Conservation (phyloP, 2,329 filamentous ascomycete genomes). For the Trichoderma cornu-damae region DNA sequence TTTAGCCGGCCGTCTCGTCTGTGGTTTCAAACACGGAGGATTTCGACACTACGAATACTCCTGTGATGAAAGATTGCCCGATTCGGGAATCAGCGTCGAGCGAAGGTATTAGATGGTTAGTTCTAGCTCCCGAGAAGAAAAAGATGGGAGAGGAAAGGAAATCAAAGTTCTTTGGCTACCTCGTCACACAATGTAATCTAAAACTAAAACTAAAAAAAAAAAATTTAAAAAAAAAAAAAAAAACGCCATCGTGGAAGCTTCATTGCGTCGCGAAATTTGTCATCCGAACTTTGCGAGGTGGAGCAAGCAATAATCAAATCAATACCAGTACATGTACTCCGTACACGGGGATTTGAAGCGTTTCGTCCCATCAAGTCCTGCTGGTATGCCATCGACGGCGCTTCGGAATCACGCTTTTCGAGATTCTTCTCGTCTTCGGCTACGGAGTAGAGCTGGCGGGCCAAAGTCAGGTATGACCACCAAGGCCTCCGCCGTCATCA, state of each 20-base stretch:
- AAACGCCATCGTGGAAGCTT: background rate
- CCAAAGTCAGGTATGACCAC: conserved; percentile 10
- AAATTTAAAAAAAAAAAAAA: too few species aligned
- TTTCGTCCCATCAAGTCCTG: background rate
- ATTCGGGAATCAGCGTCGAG: background rate
- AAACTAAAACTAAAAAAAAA: too few species aligned
- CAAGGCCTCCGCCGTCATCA: background rate
- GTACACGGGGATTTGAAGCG: background rate
- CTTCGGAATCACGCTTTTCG: background rate
- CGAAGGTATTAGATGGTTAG: background rate
- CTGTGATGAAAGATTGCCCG: background rate
- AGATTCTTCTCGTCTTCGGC: conserved; percentile 3
- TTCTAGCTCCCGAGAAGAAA: background rate
- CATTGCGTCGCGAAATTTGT: background rate
- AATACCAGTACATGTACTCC: background rate
- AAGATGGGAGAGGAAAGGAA: background rate
- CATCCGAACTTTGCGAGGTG: background rate
- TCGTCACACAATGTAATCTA: background rate
- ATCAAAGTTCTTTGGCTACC: background rate
- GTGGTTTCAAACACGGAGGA: conserved; percentile 8
- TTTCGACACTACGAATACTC: conserved; percentile 2
- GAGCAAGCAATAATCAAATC: too few species aligned
- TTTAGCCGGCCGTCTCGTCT: background rate
- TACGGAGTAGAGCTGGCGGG: background rate
- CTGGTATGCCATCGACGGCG: background rate